phyloP scores from a whole-genome alignment of 2,329 filamentous ascomycete species.

The Aspergillus sp. region DNA sequence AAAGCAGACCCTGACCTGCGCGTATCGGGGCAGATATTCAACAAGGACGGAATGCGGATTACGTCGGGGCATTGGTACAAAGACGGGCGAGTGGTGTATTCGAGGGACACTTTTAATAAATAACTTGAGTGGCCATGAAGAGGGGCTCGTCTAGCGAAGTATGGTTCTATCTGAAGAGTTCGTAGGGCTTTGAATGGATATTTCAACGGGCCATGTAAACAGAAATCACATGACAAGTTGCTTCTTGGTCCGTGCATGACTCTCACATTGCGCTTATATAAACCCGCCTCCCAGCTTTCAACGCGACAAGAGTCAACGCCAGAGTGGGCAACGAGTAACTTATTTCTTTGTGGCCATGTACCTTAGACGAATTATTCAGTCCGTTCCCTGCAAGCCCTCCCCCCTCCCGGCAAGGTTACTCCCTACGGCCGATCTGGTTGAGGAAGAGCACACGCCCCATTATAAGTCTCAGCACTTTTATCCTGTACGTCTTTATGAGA shows the following conservation, averaged over 20 bases:
- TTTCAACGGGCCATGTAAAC: neutral
- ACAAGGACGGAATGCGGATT: neutral
- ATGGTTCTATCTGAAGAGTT: neutral
- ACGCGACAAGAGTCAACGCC: neutral
- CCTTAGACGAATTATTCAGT: slow-evolving; percentile 10
- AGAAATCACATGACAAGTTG: slow-evolving; percentile 11
- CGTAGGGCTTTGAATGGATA: neutral
- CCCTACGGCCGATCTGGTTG: slow-evolving; percentile 8
- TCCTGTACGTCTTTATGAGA: slow-evolving; percentile 15
- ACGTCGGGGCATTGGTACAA: neutral
- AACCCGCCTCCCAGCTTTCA: neutral
- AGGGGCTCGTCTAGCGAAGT: neutral
- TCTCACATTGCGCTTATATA: neutral
- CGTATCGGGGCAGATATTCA: neutral
- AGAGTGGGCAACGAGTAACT: neutral
- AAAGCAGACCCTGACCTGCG: neutral
- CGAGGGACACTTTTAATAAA: neutral
- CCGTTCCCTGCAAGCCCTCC: slow-evolving; percentile 9
- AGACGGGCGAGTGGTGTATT: neutral
- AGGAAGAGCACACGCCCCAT: slow-evolving; percentile 15
- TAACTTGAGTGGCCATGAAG: neutral
- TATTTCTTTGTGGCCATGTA: slow-evolving; percentile 5
- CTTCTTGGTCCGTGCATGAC: slow-evolving; percentile 7
- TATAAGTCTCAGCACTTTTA: slow-evolving; percentile 19
- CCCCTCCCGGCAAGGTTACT: slow-evolving; percentile 7